A percentile compares a stretch with the other conserved stretches of the same genome.
These are phyloP conservation scores for Kwoniella newhampshirensis DNA, from an alignment of 768 basidiomycete species.

Conservation along the genomic window DNA sequence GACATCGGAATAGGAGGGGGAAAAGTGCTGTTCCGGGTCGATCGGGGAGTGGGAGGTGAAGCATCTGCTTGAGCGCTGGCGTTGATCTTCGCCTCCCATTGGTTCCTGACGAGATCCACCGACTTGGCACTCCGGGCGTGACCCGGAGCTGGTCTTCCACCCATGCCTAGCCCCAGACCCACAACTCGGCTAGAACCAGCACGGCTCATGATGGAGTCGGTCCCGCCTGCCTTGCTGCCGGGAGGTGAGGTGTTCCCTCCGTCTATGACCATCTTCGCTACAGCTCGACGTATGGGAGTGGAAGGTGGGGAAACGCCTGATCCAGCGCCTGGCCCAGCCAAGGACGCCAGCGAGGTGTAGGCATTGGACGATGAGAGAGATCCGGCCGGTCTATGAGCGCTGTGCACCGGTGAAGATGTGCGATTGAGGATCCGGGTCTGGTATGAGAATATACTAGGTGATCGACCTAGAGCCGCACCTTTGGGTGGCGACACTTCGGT, in stretches of 20 bases:
- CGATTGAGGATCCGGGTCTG: constrained; percentile 40
- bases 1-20: constrained; percentile 18
- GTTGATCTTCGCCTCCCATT: constrained; percentile 44
- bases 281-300: constrained; percentile 36
- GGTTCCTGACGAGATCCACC: constrained; percentile 39
- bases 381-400: constrained; percentile 13
- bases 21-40: constrained; percentile 14
- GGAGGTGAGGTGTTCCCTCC: not conserved
- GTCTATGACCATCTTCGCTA: constrained; percentile 34
- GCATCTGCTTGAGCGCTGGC: constrained; percentile 6
- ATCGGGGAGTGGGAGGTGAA: constrained; percentile 15
- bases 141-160: constrained; percentile 14
- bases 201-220: constrained; percentile 3
- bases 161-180: constrained; percentile 27
- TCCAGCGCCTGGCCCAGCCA: constrained; percentile 7
- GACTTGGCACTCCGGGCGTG: constrained; percentile 24
- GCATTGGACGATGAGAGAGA: constrained; percentile 19
- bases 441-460: constrained; percentile 45
- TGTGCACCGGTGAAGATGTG: constrained; percentile 14
- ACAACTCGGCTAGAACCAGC: constrained; percentile 15
- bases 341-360: constrained; percentile 23
- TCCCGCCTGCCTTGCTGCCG: not conserved
- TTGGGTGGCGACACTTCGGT: constrained; percentile 43
- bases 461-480: constrained; percentile 21
- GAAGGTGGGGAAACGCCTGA: constrained; percentile 30